phyloP scores from a whole-genome alignment of 164 flowering plant species.

The Cinnamomum micranthum region DNA sequence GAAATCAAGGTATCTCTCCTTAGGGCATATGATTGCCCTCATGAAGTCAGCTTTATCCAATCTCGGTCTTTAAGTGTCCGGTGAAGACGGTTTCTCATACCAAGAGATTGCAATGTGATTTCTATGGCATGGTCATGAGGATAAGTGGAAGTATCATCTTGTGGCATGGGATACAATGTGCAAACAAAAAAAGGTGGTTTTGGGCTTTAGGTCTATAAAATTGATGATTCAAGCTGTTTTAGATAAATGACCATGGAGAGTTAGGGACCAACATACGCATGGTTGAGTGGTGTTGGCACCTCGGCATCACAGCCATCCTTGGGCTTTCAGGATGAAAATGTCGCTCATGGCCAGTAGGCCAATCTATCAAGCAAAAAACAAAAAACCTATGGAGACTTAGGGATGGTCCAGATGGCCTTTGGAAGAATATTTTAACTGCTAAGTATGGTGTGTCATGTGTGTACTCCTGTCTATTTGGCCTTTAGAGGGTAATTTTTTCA shows the following conservation, averaged over 20 bases:
- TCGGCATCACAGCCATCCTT: too few relatives aligned
- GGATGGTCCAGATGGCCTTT: not conserved
- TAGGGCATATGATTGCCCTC: not conserved
- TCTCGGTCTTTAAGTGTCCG: not conserved
- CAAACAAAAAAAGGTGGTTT: not conserved
- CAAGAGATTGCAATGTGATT: not conserved
- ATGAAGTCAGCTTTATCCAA: not conserved
- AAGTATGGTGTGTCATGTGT: not conserved
- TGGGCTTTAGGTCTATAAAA: not conserved
- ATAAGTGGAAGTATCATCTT: not conserved
- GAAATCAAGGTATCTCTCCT: not conserved
- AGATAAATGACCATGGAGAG: not conserved
- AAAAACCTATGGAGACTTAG: not conserved
- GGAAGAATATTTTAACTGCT: not conserved
- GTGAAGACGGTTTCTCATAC: not conserved
- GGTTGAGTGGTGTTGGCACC: too few relatives aligned
- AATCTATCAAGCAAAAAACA: too few relatives aligned
- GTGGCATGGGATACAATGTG: not conserved
- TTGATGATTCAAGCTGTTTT: not conserved
- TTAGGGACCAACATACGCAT: too few relatives aligned
- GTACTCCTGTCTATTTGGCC: not conserved
- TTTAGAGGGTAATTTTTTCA: not conserved
- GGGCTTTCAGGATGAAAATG: too few relatives aligned
- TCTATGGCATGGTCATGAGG: not conserved
- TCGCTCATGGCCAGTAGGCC: too few relatives aligned